Conservation (phyloP, 495 filamentous ascomycete species). For the Penicillium silybi region DNA sequence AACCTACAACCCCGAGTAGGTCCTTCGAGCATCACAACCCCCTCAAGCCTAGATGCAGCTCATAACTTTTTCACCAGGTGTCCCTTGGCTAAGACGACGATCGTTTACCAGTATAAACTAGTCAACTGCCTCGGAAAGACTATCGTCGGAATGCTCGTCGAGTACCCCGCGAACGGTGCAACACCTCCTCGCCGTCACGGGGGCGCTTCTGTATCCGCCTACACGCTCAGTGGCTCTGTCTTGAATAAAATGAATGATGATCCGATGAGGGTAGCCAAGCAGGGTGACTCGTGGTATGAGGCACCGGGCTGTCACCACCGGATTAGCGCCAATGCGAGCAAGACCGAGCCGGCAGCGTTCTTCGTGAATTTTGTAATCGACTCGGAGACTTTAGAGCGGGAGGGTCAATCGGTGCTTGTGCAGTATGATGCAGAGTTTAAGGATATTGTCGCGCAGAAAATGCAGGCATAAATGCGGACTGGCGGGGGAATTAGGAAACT, state of each 20-base stretch:
- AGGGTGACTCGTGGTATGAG: slow-evolving; percentile 37
- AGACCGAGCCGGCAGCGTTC: slow-evolving; percentile 27
- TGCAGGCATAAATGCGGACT: no score
- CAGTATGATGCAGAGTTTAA: no score
- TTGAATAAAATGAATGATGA: slow-evolving; percentile 45
- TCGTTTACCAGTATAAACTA: slow-evolving; percentile 29
- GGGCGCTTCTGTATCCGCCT: slow-evolving; percentile 29
- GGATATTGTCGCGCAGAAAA: no score
- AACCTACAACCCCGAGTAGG: slow-evolving; percentile 18
- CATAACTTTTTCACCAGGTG: no score
- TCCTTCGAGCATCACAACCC: no score
- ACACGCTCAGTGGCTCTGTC: slow-evolving; percentile 27
- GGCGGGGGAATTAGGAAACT: no score
- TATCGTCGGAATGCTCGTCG: slow-evolving; percentile 30
- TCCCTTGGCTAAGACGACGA: no score
- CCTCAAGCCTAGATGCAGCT: slow-evolving; percentile 13
- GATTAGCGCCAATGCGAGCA: slow-evolving; percentile 37
- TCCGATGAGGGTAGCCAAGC: slow-evolving; percentile 17
- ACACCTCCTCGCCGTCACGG: slow-evolving; percentile 42
- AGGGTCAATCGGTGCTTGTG: no score
- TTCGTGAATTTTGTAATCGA: no score
- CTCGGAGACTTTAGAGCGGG: no score
- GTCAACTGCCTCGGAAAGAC: slow-evolving; percentile 30
- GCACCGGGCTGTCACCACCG: slow-evolving; percentile 44
- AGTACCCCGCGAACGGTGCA: slow-evolving; percentile 33